Conservation (phyloP, 768 basidiomycete genomes). For the Termitomyces bulborhizus region DNA sequence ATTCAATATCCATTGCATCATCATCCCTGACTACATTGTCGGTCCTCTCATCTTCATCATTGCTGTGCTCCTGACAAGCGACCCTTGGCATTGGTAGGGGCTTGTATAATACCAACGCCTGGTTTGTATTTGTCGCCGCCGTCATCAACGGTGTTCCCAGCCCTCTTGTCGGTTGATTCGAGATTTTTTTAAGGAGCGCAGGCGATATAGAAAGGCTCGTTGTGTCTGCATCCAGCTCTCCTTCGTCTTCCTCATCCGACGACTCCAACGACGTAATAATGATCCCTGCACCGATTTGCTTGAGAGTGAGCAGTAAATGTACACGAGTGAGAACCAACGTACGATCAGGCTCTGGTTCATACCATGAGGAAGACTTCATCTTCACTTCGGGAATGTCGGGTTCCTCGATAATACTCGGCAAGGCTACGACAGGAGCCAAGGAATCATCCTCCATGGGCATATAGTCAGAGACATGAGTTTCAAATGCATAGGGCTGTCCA, state of each 20-base stretch:
- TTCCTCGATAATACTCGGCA: conserved; percentile 30
- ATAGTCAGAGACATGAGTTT: conserved; percentile 5
- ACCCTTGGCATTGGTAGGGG: conserved; percentile 25
- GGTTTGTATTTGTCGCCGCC: conserved; percentile 20
- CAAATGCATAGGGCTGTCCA: conserved; percentile 9
- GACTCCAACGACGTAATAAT: conserved; percentile 56
- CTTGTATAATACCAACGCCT: conserved; percentile 52
- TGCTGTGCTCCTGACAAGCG: conserved; percentile 10
- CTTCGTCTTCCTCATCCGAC: conserved; percentile 35
- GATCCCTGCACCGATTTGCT: conserved; percentile 41
- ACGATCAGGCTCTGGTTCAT: conserved; percentile 68
- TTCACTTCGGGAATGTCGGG: conserved; percentile 41
- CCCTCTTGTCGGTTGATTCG: conserved; percentile 18
- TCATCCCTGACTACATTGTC: conserved; percentile 20
- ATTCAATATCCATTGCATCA: conserved; percentile 53
- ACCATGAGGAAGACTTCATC: conserved; percentile 64
- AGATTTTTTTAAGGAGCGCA: conserved; percentile 40
- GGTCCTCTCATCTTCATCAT: conserved; percentile 3
- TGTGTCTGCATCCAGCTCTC: conserved; percentile 7
- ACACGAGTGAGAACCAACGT: conserved; percentile 20
- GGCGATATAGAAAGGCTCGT: conserved; percentile 34
- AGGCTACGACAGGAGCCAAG: neutral
- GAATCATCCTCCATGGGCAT: conserved; percentile 8
- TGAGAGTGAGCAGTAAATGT: conserved; percentile 2
- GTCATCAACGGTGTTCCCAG: conserved; percentile 8